These are phyloP conservation scores for Fragaria nilgerrensis DNA, from an alignment of 306 rosid genomes.

Conservation along the genomic window DNA sequence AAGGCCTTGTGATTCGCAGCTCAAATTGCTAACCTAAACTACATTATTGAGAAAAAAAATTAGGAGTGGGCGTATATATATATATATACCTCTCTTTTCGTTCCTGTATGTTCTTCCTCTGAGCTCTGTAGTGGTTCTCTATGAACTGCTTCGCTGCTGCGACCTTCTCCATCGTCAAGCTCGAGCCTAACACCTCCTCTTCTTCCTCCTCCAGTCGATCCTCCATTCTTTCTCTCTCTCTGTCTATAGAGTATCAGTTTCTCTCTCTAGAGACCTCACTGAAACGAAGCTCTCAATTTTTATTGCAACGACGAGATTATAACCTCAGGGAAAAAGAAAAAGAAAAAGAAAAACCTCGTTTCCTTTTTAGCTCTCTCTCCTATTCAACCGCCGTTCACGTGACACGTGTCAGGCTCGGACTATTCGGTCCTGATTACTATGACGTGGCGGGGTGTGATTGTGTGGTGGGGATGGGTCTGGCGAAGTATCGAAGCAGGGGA, in stretches of 20 bases:
- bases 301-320: slow-evolving; percentile 46
- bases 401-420: slow-evolving; percentile 27
- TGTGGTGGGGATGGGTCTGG: too few relatives aligned
- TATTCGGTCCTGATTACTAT: fast-evolving
- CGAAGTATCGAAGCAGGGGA: slow-evolving; percentile 6
- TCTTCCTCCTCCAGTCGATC: slow-evolving; percentile 67
- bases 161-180: slow-evolving; percentile 97
- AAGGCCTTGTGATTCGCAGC: slow-evolving; percentile 14
- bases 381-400: background rate
- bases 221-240: slow-evolving; percentile 66
- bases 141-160: slow-evolving; percentile 97
- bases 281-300: slow-evolving; percentile 37
- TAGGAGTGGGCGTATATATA: slow-evolving; percentile 3
- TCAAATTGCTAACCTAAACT: slow-evolving; percentile 10
- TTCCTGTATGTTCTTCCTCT: slow-evolving; percentile 94
- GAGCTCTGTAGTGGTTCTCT: slow-evolving; percentile 94
- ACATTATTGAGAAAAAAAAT: slow-evolving; percentile 16
- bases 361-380: background rate
- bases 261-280: slow-evolving; percentile 45
- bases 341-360: slow-evolving; percentile 5
- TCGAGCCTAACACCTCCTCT: slow-evolving; percentile 75
- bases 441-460: slow-evolving; percentile 28
- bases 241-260: slow-evolving; percentile 29
- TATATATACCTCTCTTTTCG: slow-evolving; percentile 83
- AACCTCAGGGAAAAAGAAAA: background rate